Evolutionary conservation across 441 rosid species (phyloP), one percentile per base, ranked within the genome.

Genomic region (Syzygium malaccense): DNA sequence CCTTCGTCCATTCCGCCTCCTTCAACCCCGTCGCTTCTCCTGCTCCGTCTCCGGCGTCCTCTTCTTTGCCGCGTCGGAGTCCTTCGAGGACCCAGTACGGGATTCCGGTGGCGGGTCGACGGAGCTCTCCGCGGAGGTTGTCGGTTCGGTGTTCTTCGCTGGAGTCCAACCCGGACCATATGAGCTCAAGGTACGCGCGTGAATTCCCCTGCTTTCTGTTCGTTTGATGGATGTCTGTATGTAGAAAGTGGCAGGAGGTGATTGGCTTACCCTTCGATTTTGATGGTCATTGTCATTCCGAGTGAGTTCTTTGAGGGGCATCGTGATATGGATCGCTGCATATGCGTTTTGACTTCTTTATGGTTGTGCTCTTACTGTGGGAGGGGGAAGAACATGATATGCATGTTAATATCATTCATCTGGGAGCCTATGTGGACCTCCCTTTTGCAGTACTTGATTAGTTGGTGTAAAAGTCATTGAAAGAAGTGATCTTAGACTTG

Each of bases 111-210:
- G 90, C 87, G 86, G 78, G 80, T 88, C 86, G 85, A 60, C 91
- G 51, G 60, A 86, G 85, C 90, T 89, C 68, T 30, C 86, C 83
- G 89, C 91, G 93, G 87, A 94, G 93, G 57, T 18, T 88, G 87
- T 55, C 90, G 64, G 83, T 93, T 87, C 91, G 86, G 88, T 94
- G 96, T 89, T 93, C 93, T 32, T 87, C 91, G 33, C 89, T 86
- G 85, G 94, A 92, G 92, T 90, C 95, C 28, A 14, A 90, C 75
- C 89, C 96, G 55, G 94, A 94, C 37, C 90, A 94, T 57, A n/a
- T 89, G 86, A 94, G 91, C 58, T 45, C 91, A 33, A 93, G 95
- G 95, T 95, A 86, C 56, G 8, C 7, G 86, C 55, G 55, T 57
- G 13, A 75, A 75, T 79, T 41, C 55, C 49, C 68, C 56, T 75